Evolutionary conservation across 352 stramenopile genomes (phyloP).

Genomic region (Globisporangium acanthophoron): DNA sequence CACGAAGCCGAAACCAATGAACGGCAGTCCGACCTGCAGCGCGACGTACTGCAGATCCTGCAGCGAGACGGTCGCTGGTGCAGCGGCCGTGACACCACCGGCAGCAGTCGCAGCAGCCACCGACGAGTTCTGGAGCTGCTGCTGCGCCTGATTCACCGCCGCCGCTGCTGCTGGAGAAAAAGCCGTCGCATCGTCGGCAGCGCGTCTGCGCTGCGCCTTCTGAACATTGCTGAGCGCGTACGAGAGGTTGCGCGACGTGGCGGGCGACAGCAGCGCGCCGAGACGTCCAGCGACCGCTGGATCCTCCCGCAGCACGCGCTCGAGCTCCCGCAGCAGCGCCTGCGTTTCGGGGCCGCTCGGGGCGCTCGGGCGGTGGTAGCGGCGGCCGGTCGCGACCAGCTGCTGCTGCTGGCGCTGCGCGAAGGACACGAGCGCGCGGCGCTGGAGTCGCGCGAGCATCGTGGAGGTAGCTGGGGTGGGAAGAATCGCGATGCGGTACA

Average conservation of each 20-base stretch:
- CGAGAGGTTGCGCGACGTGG: slow-evolving; percentile 46
- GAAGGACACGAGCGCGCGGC: too few relatives aligned
- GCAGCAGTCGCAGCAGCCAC: background rate
- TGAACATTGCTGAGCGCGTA: slow-evolving; percentile 29
- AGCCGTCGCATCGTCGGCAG: background rate
- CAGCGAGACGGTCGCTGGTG: slow-evolving; percentile 21
- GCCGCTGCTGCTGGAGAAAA: background rate
- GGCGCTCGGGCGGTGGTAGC: background rate
- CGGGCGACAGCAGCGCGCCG: slow-evolving; percentile 35
- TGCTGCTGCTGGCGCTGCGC: background rate
- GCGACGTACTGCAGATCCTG: slow-evolving; percentile 62
- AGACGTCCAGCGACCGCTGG: slow-evolving; percentile 26
- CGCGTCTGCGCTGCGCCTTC: slow-evolving; percentile 3
- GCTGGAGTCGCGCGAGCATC: background rate
- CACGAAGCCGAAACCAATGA: slow-evolving; percentile 97
- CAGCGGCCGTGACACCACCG: too few relatives aligned
- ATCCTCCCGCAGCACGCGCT: slow-evolving; percentile 25
- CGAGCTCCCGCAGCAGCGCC: slow-evolving; percentile 35
- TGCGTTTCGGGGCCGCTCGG: slow-evolving; percentile 25
- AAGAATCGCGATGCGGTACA: too few relatives aligned
- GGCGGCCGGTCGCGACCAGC: background rate
- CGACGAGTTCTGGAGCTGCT: background rate
- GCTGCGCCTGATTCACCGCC: background rate
- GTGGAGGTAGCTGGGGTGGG: too few relatives aligned
- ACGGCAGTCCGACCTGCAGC: slow-evolving; percentile 81